Percentiles rank a stretch among this genome's conserved stretches.
Evolutionary conservation across 768 basidiomycete species (phyloP).

Genomic region (Phlebiopsis gigantea): DNA sequence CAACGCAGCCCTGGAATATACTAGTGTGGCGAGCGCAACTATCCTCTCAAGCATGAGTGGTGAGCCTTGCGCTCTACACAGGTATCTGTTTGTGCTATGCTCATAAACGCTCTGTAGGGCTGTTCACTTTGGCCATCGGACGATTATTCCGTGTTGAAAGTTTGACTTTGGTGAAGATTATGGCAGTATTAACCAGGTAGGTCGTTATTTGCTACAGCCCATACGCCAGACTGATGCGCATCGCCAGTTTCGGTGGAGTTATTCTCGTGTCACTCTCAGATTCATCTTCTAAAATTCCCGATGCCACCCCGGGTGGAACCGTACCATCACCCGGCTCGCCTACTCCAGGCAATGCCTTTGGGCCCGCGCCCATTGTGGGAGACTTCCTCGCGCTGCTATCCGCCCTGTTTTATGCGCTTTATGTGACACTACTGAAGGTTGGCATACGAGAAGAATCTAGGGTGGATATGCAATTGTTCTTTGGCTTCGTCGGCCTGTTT

Average conservation of each 20-base stretch:
- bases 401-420: conserved; percentile 83
- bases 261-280: conserved; percentile 88
- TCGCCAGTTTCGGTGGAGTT: conserved; percentile 73
- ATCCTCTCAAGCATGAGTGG: conserved; percentile 88
- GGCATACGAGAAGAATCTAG: conserved; percentile 75
- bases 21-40: conserved; percentile 92
- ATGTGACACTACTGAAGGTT: conserved; percentile 87
- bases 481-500: conserved; percentile 89
- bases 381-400: conserved; percentile 84
- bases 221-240: no score
- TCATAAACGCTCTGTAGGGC: conserved; percentile 45
- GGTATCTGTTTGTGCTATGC: neutral
- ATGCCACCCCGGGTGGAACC: neutral
- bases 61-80: no score
- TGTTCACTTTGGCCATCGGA: conserved; percentile 89
- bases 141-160: conserved; percentile 77
- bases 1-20: conserved; percentile 79
- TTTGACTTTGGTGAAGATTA: conserved; percentile 65
- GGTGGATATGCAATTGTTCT: conserved; percentile 91
- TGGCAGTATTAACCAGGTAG: conserved; percentile 77
- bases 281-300: conserved; percentile 31
- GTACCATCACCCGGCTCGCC: neutral
- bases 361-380: conserved; percentile 50
- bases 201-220: no score
- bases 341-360: neutral